Percentiles rank a stretch among this genome's conserved stretches.
Conservation (phyloP, 2,329 filamentous ascomycete genomes). For the Apiospora kogelbergensis region DNA sequence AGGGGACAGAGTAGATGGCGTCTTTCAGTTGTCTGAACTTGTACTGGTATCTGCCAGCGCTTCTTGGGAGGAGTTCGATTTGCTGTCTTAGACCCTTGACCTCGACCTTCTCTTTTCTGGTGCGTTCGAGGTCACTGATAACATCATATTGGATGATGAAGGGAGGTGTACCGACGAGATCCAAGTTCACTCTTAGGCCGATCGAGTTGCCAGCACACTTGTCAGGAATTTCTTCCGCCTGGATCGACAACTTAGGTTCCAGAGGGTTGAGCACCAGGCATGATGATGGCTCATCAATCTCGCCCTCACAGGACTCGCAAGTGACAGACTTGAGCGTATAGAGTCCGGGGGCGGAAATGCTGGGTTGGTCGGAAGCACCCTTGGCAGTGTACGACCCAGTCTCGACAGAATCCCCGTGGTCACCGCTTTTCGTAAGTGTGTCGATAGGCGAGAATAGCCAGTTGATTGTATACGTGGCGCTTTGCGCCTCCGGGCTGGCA, state of each 20-base stretch:
- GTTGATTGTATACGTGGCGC: slow-evolving; percentile 69
- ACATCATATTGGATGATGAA: slow-evolving; percentile 82
- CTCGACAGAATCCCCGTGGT: slow-evolving; percentile 62
- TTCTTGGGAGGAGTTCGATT: slow-evolving; percentile 76
- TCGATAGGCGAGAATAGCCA: slow-evolving; percentile 82
- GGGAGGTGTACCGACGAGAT: slow-evolving; percentile 88
- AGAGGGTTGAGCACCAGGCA: slow-evolving; percentile 90
- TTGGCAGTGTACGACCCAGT: slow-evolving; percentile 61
- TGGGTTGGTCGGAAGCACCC: slow-evolving; percentile 61
- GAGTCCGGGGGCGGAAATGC: slow-evolving; percentile 75
- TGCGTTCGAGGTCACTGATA: slow-evolving; percentile 58
- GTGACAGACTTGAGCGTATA: slow-evolving; percentile 82
- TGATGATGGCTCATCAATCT: slow-evolving; percentile 91
- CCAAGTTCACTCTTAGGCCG: slow-evolving; percentile 82
- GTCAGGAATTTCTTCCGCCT: slow-evolving; percentile 81
- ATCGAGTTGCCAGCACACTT: slow-evolving; percentile 95
- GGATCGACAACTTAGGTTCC: slow-evolving; percentile 75
- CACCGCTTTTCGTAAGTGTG: slow-evolving; percentile 66
- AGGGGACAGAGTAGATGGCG: slow-evolving; percentile 68
- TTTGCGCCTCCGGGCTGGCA: slow-evolving; percentile 55
- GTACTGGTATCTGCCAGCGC: slow-evolving; percentile 85
- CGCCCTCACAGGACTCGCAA: slow-evolving; percentile 80
- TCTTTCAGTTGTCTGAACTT: slow-evolving; percentile 81
- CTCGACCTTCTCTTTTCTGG: slow-evolving; percentile 52
- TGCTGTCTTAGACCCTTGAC: slow-evolving; percentile 78